Percentiles rank a stretch among this genome's conserved stretches.
phyloP scores from a whole-genome alignment of 2,329 filamentous ascomycete genomes.

The Pseudopithomyces chartarum region DNA sequence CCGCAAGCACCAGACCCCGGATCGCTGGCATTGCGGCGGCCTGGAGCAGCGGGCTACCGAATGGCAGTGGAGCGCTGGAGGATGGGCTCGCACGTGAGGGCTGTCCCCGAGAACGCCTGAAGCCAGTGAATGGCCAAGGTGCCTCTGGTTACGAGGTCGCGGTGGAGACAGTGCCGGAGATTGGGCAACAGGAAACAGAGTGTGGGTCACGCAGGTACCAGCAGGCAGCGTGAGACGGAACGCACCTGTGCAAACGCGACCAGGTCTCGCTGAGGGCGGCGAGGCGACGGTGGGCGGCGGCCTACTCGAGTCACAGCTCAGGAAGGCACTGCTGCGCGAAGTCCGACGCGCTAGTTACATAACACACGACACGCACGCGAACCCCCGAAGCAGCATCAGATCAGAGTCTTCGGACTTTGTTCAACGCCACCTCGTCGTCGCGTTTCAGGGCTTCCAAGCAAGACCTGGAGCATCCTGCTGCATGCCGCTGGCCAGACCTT shows the following conservation, averaged over 20 bases:
- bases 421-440: constrained; percentile 7
- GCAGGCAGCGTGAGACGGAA: constrained; percentile 5
- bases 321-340: constrained; percentile 1
- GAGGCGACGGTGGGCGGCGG: constrained; percentile 3
- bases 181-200: not conserved
- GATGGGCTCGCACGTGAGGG: not conserved
- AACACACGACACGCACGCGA: not conserved
- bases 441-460: constrained; percentile 6
- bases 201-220: constrained; percentile 4
- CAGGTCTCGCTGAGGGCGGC: constrained; percentile 1
- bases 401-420: constrained; percentile 10
- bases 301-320: not conserved
- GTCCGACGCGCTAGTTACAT: constrained; percentile 1
- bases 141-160: not conserved
- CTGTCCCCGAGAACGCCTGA: not conserved
- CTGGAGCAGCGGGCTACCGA: constrained; percentile 7
- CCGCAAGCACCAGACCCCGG: constrained; percentile 22
- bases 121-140: not conserved
- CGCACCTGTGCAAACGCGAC: not conserved
- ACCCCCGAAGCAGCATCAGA: not conserved
- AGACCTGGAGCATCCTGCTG: constrained; percentile 18
- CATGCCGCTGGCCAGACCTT: constrained; percentile 29
- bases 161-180: constrained; percentile 1
- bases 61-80: not conserved
- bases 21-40: constrained; percentile 19